Evolutionary conservation across 2,329 filamentous ascomycete species (phyloP).

Genomic region (Colletotrichum cordylinicola): DNA sequence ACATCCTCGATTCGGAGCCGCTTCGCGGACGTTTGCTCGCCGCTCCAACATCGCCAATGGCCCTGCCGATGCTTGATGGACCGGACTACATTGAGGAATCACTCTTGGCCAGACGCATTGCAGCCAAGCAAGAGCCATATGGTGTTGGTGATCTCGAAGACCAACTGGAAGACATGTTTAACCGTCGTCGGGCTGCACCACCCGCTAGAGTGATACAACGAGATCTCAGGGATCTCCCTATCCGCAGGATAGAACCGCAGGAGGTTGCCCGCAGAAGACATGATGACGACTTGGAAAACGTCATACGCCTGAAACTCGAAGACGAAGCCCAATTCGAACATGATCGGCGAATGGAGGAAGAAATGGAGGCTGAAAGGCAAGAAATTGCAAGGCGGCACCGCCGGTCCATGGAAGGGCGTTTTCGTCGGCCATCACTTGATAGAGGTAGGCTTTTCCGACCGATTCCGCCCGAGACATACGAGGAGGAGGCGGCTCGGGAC

Average conservation of each 20-base stretch:
- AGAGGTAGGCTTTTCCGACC: background rate
- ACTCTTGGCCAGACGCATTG: background rate
- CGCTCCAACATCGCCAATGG: background rate
- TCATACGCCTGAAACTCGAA: background rate
- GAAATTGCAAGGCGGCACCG: background rate
- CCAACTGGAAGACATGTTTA: background rate
- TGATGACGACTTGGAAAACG: constrained; percentile 9
- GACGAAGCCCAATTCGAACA: background rate
- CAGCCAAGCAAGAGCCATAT: background rate
- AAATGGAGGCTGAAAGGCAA: background rate
- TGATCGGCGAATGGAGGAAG: background rate
- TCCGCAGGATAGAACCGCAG: constrained; percentile 1
- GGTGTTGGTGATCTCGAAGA: background rate
- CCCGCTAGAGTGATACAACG: constrained; percentile 11
- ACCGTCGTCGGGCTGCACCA: background rate
- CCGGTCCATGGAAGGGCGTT: background rate
- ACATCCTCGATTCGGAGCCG: background rate
- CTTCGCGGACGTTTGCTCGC: background rate
- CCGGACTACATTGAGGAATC: background rate
- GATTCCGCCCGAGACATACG: background rate
- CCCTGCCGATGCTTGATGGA: background rate
- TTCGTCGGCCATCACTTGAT: constrained; percentile 7
- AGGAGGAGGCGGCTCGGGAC: constrained; percentile 8
- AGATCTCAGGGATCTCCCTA: background rate
- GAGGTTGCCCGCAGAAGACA: constrained; percentile 14